Evolutionary conservation across 1,139 yeast species (phyloP), one percentile per base, ranked within the genome.

Genomic region (Arxiozyma bovina): DNA sequence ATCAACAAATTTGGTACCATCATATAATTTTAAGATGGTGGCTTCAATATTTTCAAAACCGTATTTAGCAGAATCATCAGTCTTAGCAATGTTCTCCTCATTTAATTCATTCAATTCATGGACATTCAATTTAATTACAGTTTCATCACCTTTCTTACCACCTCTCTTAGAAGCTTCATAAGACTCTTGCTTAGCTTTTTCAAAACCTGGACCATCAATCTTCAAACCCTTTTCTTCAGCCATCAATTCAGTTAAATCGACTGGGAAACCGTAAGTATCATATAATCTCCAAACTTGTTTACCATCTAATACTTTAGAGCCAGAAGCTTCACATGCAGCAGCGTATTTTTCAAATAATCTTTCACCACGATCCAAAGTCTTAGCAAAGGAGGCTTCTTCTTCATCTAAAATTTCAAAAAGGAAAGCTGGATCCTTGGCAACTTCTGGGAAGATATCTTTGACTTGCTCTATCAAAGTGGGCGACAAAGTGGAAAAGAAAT

Each of bases 231-330:
- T 89, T 74, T 93, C 99, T 73, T 91, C 98, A 48, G 99, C 99
- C 99, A 93, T 94, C 69, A 93, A 80, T 70, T 96, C 83, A 45
- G 99, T 94, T 71, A 93, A 81, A 74, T 93, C 99, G 54, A 90
- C 97, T 46, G 99, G 99, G 87, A 93, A 93, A 55, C 99, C 99
- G 68, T 91, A 93, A n/a, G 99, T 94, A 67, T 93, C 99, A 65
- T 94, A 94, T 66, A 93, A 78, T 74, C 99, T 83, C 99, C 99
- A 93, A 45, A 93, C 99, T 68, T 93, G 97, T 66, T 81, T 85
- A 70, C 99, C 99, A 52, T 88, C 81, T 59, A 93, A 79, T 45
- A 86, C 81, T 71, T 85, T 91, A 59, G 80, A 82, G 51, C 87
- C 85, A 40, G 85, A 80, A 67, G 84, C 82, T 56, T 86, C 77